phyloP scores from a whole-genome alignment of 305 asterid species.

The Euphrasia arctica region DNA sequence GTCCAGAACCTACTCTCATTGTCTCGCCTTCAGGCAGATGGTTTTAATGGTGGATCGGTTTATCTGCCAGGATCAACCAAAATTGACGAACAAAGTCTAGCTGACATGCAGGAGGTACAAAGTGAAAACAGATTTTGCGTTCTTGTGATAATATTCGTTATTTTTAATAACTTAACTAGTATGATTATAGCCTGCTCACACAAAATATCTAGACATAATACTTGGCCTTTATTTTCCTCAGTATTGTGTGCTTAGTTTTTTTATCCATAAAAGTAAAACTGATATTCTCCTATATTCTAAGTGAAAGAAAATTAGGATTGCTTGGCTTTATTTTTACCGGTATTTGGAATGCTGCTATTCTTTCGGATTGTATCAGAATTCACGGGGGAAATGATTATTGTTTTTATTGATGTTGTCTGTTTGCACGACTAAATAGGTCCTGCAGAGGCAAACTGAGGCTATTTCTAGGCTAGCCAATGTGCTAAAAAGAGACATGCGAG shows the following conservation, averaged over 20 bases:
- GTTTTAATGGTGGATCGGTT: constrained; percentile 61
- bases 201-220: neutral
- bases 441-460: constrained; percentile 93
- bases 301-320: neutral
- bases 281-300: neutral
- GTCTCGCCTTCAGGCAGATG: constrained; percentile 74
- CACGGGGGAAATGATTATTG: neutral
- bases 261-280: neutral
- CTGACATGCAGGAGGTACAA: constrained; percentile 93
- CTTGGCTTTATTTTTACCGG: neutral
- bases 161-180: neutral
- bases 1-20: constrained; percentile 79
- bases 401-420: constrained; percentile 5
- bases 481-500: constrained; percentile 81
- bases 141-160: constrained; percentile 9
- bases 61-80: constrained; percentile 87
- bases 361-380: neutral
- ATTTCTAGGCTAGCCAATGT: constrained; percentile 83
- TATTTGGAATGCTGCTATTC: neutral
- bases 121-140: constrained; percentile 2
- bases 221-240: neutral
- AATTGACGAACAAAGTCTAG: constrained; percentile 78
- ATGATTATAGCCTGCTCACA: constrained; percentile 2
- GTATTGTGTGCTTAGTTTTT: neutral
- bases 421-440: constrained; percentile 45